Evolutionary conservation across 2,329 filamentous ascomycete species (phyloP), one percentile per base, ranked within the genome.

Genomic region (Pseudovirgaria hyperparasitica): DNA sequence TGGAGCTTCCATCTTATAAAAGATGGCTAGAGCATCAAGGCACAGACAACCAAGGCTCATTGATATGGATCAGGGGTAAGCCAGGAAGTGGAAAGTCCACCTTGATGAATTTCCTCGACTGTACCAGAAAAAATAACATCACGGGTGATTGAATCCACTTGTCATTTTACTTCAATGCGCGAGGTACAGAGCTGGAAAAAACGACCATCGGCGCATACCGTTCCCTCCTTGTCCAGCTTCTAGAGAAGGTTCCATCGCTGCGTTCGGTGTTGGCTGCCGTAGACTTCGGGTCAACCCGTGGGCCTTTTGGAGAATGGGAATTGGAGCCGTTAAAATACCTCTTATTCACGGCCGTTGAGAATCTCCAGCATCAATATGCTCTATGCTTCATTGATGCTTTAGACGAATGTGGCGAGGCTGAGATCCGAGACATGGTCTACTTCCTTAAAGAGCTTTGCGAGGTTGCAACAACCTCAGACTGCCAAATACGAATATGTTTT

Each of bases 11-110:
- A 0, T 27, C 53, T 20, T 64, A 58, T 27, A 24, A 34, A 3
- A 31, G 46, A 2, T 65, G 59, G 61, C 41, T 54, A 10, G 39
- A 60, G 25, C 21, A 30, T 0, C n/a, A 18, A 4, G 44, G 45
- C 2, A 25, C 48, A 5, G 5, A 17, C 5, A 28, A 48, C 3
- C 48, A 60, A 19, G 31, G 46, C 16, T 58, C 58, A 5, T 52
- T 66, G 18, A 33, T 67, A 1, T 66, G 60, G 62, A 58, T 67
- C 16, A 53, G 53, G 23, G 63, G 62, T 0, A 62, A 64, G 8
- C 53, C 58, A 1, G 60, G 60, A 0, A 45, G 50, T 2, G 57
- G 60, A 0, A 68, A 67, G 28, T 67, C 57, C 9, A 58, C 51
- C 2, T 29, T 57, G 15, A 57, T 59, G 46, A 57, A 58, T 29